phyloP scores from a whole-genome alignment of 257 asterid species.

The Jacaranda mimosifolia region DNA sequence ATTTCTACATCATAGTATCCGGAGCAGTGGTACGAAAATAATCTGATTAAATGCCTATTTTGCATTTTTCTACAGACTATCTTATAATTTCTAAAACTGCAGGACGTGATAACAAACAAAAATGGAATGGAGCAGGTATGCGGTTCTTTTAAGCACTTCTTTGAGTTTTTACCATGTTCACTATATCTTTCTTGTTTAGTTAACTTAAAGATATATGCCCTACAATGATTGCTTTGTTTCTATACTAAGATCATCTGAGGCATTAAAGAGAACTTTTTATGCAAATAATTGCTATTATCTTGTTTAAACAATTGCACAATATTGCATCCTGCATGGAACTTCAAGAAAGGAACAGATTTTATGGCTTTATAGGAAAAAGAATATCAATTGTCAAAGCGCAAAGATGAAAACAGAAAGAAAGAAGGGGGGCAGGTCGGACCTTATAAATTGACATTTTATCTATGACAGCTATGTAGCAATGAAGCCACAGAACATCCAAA shows the following conservation, averaged over 20 bases:
- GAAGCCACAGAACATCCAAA: constrained; percentile 6
- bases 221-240: neutral
- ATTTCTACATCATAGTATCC: constrained; percentile 84
- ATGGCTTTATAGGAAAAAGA: neutral
- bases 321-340: neutral
- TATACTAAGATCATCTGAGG: constrained; percentile 22
- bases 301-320: neutral
- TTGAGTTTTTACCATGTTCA: neutral
- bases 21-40: constrained; percentile 83
- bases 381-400: neutral
- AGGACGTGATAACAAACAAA: constrained; percentile 74
- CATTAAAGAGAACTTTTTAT: neutral
- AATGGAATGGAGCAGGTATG: constrained; percentile 83
- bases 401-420: neutral
- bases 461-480: constrained; percentile 9
- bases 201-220: neutral
- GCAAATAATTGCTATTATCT: neutral
- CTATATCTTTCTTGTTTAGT: constrained; percentile 10
- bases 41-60: constrained; percentile 17
- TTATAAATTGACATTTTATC: neutral
- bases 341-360: constrained; percentile 2
- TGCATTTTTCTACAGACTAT: constrained; percentile 17
- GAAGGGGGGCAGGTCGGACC: neutral
- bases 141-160: neutral
- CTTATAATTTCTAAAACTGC: constrained; percentile 54